A percentile compares a stretch with the other conserved stretches of the same genome.
These are phyloP conservation scores for Ogataea henricii DNA, from an alignment of 805 yeast species.

Conservation along the genomic window DNA sequence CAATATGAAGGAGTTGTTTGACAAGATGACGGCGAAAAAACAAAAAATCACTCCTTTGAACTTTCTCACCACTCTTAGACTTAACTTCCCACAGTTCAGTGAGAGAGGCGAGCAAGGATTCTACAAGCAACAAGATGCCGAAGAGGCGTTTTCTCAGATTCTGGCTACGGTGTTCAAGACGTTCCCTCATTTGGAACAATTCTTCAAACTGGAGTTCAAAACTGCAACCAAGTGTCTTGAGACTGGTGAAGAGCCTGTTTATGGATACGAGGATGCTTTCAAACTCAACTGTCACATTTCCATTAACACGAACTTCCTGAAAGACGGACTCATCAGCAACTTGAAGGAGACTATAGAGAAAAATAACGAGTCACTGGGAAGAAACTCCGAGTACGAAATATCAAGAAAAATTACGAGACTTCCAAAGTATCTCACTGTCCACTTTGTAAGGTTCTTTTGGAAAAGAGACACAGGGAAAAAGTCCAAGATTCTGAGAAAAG, in stretches of 20 bases:
- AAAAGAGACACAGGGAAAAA: conserved; percentile 87
- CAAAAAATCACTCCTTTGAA: conserved; percentile 63
- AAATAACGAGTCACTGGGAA: conserved; percentile 65
- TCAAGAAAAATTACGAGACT: conserved; percentile 64
- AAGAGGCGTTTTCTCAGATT: conserved; percentile 87
- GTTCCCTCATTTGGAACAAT: conserved; percentile 54
- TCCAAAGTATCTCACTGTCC: conserved; percentile 87
- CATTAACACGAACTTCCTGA: conserved; percentile 80
- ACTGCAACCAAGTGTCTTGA: conserved; percentile 63
- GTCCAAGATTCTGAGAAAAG: conserved; percentile 91
- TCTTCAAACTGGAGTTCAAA: conserved; percentile 67
- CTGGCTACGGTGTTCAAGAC: conserved; percentile 51
- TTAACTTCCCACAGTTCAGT: conserved; percentile 82
- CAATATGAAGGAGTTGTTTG: conserved; percentile 45
- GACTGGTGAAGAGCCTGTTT: conserved; percentile 44
- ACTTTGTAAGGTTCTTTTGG: conserved; percentile 96
- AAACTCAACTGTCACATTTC: conserved; percentile 90
- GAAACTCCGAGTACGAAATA: conserved; percentile 71
- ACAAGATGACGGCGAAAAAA: conserved; percentile 43
- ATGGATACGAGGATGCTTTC: conserved; percentile 56
- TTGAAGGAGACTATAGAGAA: conserved; percentile 79
- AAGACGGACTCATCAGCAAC: conserved; percentile 78
- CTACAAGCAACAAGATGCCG: conserved; percentile 97
- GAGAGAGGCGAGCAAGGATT: conserved; percentile 72
- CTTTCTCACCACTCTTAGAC: conserved; percentile 66